Evolutionary conservation across 2,329 filamentous ascomycete species (phyloP).

Genomic region (Ploettnerulaceae sp.): DNA sequence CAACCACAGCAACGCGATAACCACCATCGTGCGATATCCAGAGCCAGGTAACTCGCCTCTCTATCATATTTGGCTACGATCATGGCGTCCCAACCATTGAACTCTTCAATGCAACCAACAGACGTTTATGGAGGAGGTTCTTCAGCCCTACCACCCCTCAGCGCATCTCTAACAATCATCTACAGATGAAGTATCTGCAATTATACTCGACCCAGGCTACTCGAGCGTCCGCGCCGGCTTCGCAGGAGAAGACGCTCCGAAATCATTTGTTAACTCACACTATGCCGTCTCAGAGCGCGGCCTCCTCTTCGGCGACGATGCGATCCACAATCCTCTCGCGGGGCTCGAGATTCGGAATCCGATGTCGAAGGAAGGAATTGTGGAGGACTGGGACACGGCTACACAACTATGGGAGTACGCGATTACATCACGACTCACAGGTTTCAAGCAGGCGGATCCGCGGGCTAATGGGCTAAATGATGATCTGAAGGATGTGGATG

Average conservation of each 20-base stretch:
- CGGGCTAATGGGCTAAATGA: constrained; percentile 77
- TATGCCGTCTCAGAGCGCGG: constrained; percentile 62
- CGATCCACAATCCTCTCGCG: constrained; percentile 69
- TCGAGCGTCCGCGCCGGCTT: constrained; percentile 90
- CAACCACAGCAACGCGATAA: constrained; percentile 11
- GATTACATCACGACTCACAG: constrained; percentile 82
- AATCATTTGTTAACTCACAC: constrained; percentile 85
- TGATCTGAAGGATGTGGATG: constrained; percentile 44
- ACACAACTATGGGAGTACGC: constrained; percentile 88
- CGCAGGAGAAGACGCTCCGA: constrained; percentile 94
- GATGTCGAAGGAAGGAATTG: constrained; percentile 80
- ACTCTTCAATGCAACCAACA: constrained; percentile 52
- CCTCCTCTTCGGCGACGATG: constrained; percentile 82
- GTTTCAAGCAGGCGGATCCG: constrained; percentile 63
- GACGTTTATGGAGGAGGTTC: constrained; percentile 61
- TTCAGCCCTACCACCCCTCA: constrained; percentile 8
- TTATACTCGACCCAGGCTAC: constrained; percentile 93
- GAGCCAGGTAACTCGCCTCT: not conserved
- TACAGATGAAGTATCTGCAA: constrained; percentile 91
- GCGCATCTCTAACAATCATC: constrained; percentile 6
- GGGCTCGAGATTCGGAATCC: constrained; percentile 86
- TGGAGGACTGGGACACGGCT: constrained; percentile 95
- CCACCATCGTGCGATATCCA: not conserved
- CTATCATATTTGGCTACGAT: constrained; percentile 1
- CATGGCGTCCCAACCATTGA: constrained; percentile 54